Evolutionary conservation across 2,329 filamentous ascomycete species (phyloP).

Genomic region (Botrytis porri): DNA sequence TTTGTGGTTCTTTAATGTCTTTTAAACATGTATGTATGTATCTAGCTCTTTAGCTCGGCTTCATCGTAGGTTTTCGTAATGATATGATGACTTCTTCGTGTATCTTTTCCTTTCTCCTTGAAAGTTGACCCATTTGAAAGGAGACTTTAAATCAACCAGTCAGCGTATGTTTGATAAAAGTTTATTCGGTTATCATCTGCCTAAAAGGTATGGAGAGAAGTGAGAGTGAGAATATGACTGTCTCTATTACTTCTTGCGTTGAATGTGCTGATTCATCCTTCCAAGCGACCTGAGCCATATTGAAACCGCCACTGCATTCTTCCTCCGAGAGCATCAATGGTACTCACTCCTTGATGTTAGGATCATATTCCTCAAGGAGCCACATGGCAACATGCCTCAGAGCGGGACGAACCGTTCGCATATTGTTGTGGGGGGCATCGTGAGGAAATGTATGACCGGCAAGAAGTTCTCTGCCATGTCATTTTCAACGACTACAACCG

Average conservation of each 20-base stretch:
- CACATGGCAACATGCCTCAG: neutral
- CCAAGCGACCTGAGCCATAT: too few species aligned
- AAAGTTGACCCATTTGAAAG: neutral
- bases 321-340: neutral
- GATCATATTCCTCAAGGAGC: neutral
- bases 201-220: neutral
- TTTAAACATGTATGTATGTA: neutral
- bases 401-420: neutral
- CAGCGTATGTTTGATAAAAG: neutral
- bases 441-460: neutral
- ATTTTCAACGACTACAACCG: neutral
- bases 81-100: neutral
- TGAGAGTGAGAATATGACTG: neutral
- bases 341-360: neutral
- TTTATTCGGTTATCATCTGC: neutral
- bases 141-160: neutral
- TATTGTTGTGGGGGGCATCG: neutral
- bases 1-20: neutral
- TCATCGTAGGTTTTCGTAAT: neutral
- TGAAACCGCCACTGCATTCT: neutral
- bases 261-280: too few species aligned
- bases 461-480: neutral
- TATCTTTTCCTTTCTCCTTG: neutral
- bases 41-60: neutral
- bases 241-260: neutral